phyloP scores from a whole-genome alignment of 768 basidiomycete genomes.

The Amanita subjunquillea region DNA sequence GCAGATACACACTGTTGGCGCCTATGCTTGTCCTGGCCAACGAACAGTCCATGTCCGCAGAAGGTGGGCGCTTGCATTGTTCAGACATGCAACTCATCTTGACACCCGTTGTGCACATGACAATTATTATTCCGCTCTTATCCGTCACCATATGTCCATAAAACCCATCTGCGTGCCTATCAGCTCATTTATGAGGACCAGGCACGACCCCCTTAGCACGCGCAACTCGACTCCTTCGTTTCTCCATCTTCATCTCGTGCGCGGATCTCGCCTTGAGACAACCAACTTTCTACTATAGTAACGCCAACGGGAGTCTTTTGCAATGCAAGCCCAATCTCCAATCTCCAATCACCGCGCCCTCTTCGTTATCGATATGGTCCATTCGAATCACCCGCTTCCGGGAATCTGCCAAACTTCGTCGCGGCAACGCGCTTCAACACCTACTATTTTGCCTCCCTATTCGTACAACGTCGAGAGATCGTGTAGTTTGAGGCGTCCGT shows the following conservation, averaged over 20 bases:
- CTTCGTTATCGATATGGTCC: background rate
- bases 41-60: no score
- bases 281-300: no score
- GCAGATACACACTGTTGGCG: no score
- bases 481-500: constrained; percentile 47
- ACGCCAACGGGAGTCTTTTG: no score
- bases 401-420: constrained; percentile 30
- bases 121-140: background rate
- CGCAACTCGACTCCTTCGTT: background rate
- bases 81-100: background rate
- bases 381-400: background rate
- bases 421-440: constrained; percentile 38
- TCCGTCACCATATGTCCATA: no score
- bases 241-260: background rate
- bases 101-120: background rate
- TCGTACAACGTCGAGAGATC: constrained; percentile 50
- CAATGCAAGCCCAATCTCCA: no score
- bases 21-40: no score
- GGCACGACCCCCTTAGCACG: background rate
- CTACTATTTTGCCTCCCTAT: constrained; percentile 60
- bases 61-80: background rate
- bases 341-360: background rate
- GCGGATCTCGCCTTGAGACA: background rate
- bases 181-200: no score
- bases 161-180: no score